Evolutionary conservation across 805 yeast species (phyloP).

Genomic region (Zygosaccharomyces bailii): DNA sequence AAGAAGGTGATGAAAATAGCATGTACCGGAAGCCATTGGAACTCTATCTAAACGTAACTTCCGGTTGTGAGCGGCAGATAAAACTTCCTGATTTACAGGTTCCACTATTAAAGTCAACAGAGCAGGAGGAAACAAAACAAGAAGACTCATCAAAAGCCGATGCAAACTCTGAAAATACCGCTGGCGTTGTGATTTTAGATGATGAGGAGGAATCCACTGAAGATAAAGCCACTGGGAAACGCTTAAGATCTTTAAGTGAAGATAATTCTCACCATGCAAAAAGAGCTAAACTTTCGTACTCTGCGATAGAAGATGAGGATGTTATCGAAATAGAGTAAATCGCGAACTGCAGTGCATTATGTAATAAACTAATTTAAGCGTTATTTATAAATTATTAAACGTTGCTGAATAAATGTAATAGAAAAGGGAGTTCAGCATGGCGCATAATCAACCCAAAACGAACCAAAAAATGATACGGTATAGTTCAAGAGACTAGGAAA

Average conservation of each 20-base stretch:
- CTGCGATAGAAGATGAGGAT: slow-evolving; percentile 20
- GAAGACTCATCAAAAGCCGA: slow-evolving; percentile 17
- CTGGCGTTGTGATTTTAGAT: slow-evolving; percentile 19
- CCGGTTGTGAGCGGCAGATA: slow-evolving; percentile 18
- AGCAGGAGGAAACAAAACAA: slow-evolving; percentile 25
- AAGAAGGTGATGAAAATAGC: slow-evolving; percentile 50
- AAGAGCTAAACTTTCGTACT: slow-evolving; percentile 8
- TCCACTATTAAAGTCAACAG: slow-evolving; percentile 20
- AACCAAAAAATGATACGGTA: background rate
- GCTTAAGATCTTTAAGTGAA: slow-evolving; percentile 8
- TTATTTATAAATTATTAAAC: background rate
- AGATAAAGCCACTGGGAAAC: slow-evolving; percentile 7
- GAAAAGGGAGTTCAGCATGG: background rate
- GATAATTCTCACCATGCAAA: slow-evolving; percentile 10
- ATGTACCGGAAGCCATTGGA: slow-evolving; percentile 53
- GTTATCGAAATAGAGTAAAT: slow-evolving; percentile 15
- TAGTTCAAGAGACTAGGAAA: slow-evolving; percentile 4
- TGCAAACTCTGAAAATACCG: slow-evolving; percentile 17
- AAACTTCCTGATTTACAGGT: slow-evolving; percentile 37
- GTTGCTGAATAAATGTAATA: background rate
- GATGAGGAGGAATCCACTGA: too few relatives aligned
- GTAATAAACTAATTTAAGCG: slow-evolving; percentile 8
- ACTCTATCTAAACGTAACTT: slow-evolving; percentile 44
- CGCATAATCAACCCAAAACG: slow-evolving; percentile 1
- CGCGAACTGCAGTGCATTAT: background rate